Percentiles rank a stretch among this genome's conserved stretches.
Evolutionary conservation across 176 grass and related monocot species (phyloP).

Genomic region (Echinochloa phyllopogon): DNA sequence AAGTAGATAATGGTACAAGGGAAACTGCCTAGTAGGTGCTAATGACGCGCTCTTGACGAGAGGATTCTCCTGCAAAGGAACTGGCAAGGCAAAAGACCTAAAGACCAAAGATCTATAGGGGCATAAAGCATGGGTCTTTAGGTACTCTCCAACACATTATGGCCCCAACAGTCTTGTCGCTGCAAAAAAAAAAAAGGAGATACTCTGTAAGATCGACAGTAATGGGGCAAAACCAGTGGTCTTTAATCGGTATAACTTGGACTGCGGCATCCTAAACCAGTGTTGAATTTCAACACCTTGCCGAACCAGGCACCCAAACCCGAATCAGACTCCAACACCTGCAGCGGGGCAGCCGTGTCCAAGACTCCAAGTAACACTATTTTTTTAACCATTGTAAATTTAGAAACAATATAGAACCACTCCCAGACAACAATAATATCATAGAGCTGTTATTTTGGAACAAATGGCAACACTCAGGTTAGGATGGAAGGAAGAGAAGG

Average conservation of each 20-base stretch:
- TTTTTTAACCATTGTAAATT: not conserved
- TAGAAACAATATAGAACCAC: not conserved
- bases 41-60: conserved; percentile 69
- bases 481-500: conserved; percentile 18
- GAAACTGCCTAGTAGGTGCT: conserved; percentile 67
- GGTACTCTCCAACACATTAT: conserved; percentile 52
- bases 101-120: conserved; percentile 49
- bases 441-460: conserved; percentile 16
- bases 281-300: not conserved
- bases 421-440: conserved; percentile 22
- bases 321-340: not conserved
- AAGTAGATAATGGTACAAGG: conserved; percentile 31
- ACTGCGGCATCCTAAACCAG: not conserved
- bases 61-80: conserved; percentile 63
- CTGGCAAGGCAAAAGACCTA: conserved; percentile 63
- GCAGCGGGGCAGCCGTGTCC: not conserved
- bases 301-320: not conserved
- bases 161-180: conserved; percentile 54
- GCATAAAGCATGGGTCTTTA: conserved; percentile 56
- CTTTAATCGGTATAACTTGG: not conserved
- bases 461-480: not conserved
- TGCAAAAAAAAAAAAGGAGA: conserved; percentile 40
- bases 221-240: not conserved
- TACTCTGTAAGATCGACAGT: conserved; percentile 26
- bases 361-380: not conserved